Evolutionary conservation across 108 stramenopile species (phyloP).

Genomic region (Schizochytrium sp.): DNA sequence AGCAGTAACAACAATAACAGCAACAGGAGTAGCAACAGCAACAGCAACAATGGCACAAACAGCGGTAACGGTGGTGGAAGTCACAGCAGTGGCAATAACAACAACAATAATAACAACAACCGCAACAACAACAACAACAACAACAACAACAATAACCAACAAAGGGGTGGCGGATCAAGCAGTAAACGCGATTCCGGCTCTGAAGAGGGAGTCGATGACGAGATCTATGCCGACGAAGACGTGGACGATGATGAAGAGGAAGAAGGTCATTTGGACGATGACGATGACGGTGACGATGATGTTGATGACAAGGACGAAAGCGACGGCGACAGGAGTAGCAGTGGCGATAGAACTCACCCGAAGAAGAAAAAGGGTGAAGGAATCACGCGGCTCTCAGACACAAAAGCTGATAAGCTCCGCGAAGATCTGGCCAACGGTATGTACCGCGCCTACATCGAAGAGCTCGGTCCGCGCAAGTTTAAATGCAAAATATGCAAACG

Average conservation of each 20-base stretch:
- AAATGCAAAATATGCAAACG: constrained; percentile 27
- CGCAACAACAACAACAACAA: background rate
- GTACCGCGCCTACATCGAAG: constrained; percentile 21
- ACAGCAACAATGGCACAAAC: background rate
- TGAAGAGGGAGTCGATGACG: background rate
- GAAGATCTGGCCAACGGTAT: constrained; percentile 33
- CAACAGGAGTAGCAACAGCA: background rate
- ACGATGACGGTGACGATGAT: background rate
- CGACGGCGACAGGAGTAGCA: background rate
- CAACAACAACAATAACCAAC: background rate
- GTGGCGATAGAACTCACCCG: too few species aligned
- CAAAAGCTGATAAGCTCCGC: background rate
- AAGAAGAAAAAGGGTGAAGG: background rate
- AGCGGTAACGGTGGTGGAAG: too few species aligned
- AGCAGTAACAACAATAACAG: background rate
- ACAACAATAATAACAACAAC: background rate
- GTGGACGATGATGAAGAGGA: background rate
- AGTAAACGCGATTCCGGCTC: background rate
- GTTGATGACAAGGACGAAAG: background rate
- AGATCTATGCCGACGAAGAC: background rate
- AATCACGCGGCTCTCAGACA: background rate
- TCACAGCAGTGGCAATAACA: background rate
- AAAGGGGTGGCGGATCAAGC: background rate
- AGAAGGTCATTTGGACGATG: background rate
- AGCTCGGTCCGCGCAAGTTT: background rate